Evolutionary conservation across 2,329 filamentous ascomycete genomes (phyloP), one percentile per base, ranked within the genome.

Genomic region (Trichoderma sp.): DNA sequence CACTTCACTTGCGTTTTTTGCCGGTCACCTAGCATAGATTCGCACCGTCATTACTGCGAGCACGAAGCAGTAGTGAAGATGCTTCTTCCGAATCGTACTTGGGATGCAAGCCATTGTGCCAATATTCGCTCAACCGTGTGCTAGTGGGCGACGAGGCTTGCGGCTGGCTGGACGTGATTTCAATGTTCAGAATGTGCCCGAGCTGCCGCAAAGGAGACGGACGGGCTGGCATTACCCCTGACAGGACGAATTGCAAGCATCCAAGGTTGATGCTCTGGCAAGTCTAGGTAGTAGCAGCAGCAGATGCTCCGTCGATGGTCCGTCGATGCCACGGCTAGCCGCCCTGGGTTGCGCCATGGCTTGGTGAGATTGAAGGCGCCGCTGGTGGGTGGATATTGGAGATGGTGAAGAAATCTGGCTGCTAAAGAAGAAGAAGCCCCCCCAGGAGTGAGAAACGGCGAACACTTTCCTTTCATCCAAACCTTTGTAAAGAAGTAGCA

Each of bases 201-300:
- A 51, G 39, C 39, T 30, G 59, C 59, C 54, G 59, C 48, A 17
- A 34, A 26, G 30, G 59, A 43, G 50, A 19, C 15, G 47, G 7
- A n/a, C n/a, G n/a, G n/a, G 41, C 34, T 14, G 41, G 55, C 48
- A n/a, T 45, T 62, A 62, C 59, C 59, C 59, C 59, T 62, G 59
- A 34, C 59, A 62, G 30, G 45, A 41, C 9, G 45, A 41, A 54
- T 28, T 43, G 41, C 44, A 39, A 57, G 39, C 41, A 43, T 21
- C 24, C 28, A 57, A 45, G 55, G 39, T 28, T 45, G 55, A 43
- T 57, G 52, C 47, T 62, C 7, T 1, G n/a, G n/a, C n/a, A n/a
- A n/a, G n/a, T n/a, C n/a, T n/a, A n/a, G n/a, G n/a, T n/a, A n/a
- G 28, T 28, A 61, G 48, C 21, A 39, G 34, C 10, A 39, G 34